phyloP scores from a whole-genome alignment of 176 grass and related monocot genomes.

The Typha latifolia region DNA sequence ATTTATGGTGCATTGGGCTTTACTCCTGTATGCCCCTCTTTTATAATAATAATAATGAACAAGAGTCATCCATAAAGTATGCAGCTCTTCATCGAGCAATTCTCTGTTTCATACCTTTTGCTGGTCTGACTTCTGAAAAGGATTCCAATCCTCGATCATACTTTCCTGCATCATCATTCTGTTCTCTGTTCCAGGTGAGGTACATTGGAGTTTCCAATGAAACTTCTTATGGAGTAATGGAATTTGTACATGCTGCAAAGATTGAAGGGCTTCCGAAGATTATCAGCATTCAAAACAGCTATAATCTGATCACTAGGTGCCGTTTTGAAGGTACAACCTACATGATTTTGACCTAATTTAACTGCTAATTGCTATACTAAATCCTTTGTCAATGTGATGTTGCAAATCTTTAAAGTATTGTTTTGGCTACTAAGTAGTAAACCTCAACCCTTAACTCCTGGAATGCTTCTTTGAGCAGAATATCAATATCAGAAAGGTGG shows the following conservation, averaged over 20 bases:
- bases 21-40: too few species aligned
- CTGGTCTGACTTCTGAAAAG: neutral
- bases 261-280: conserved; percentile 62
- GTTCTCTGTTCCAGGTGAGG: conserved; percentile 41
- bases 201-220: conserved; percentile 93
- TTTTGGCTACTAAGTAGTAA: neutral
- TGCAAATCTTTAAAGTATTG: neutral
- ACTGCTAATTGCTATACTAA: neutral
- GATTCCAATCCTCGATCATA: neutral
- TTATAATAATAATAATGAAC: too few species aligned
- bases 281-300: conserved; percentile 84
- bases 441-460: neutral
- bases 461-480: neutral
- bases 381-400: neutral
- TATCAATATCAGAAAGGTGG: neutral
- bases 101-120: too few species aligned
- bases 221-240: conserved; percentile 91
- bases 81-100: too few species aligned
- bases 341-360: neutral
- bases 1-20: too few species aligned
- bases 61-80: too few species aligned
- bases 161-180: neutral
- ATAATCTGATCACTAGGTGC: conserved; percentile 71
- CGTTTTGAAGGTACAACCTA: conserved; percentile 59
- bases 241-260: conserved; percentile 68